These are phyloP conservation scores for Neostapfia colusana DNA, from an alignment of 176 grass and related monocot genomes.

Conservation along the genomic window DNA sequence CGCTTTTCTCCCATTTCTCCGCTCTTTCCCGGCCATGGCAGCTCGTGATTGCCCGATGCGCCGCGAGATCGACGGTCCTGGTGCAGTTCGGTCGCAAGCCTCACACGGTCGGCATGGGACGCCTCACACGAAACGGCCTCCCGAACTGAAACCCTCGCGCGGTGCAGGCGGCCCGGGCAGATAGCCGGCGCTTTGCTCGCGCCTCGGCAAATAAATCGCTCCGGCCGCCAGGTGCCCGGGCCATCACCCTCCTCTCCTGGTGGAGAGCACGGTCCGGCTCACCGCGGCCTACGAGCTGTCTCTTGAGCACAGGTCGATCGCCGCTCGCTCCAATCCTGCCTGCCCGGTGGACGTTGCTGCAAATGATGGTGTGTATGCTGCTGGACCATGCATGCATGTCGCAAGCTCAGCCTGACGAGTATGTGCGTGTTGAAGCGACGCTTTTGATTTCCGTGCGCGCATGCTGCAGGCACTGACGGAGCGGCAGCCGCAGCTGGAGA, in stretches of 20 bases:
- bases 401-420: background rate
- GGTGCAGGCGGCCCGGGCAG: slow-evolving; percentile 34
- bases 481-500: slow-evolving; percentile 69
- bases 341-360: background rate
- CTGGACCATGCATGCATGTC: no score
- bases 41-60: background rate
- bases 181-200: slow-evolving; percentile 40
- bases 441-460: background rate
- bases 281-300: background rate
- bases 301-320: background rate
- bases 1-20: background rate
- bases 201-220: slow-evolving; percentile 34
- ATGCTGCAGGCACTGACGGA: slow-evolving; percentile 50
- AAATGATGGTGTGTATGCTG: slow-evolving; percentile 36
- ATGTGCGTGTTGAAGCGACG: background rate
- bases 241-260: background rate
- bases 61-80: background rate
- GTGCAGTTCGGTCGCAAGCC: background rate
- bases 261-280: background rate
- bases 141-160: slow-evolving; percentile 43
- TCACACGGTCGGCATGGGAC: slow-evolving; percentile 59
- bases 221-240: background rate
- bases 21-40: background rate
- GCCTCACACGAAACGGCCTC: slow-evolving; percentile 68
- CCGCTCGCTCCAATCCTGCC: no score